Conservation (phyloP, 306 rosid species). For the Trifolium subterraneum region DNA sequence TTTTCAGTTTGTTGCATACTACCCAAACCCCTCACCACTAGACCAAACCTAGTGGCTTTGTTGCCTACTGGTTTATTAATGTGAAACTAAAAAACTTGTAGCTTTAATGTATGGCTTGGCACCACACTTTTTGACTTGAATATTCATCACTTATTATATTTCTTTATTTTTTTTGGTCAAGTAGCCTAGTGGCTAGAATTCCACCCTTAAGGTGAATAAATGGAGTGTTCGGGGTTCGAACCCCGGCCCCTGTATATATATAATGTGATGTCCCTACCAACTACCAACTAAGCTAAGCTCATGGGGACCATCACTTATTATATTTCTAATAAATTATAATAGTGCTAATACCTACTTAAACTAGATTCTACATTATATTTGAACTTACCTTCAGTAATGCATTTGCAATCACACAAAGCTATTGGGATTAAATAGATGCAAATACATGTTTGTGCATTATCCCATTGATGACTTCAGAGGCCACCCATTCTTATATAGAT, state of each 20-base stretch:
- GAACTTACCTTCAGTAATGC: slow-evolving; percentile 26
- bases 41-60: too few species aligned
- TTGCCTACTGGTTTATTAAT: background rate
- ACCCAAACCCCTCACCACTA: too few species aligned
- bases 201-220: too few species aligned
- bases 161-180: background rate
- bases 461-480: slow-evolving; percentile 16
- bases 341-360: background rate
- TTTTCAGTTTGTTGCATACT: slow-evolving; percentile 19
- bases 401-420: slow-evolving; percentile 10
- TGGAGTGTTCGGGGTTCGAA: too few species aligned
- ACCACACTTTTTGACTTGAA: background rate
- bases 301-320: background rate
- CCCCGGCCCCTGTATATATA: too few species aligned
- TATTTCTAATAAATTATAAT: slow-evolving; percentile 5
- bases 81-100: slow-evolving; percentile 1
- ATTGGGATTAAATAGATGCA: slow-evolving; percentile 29
- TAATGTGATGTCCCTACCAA: too few species aligned
- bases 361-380: slow-evolving; percentile 8
- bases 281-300: too few species aligned
- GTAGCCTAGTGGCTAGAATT: too few species aligned
- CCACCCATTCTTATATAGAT: background rate
- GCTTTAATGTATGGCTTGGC: slow-evolving; percentile 25
- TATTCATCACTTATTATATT: slow-evolving; percentile 1
- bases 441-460: slow-evolving; percentile 20